phyloP scores from a whole-genome alignment of 148 eudicot genomes.

The Amaranthus hypochondriacus region DNA sequence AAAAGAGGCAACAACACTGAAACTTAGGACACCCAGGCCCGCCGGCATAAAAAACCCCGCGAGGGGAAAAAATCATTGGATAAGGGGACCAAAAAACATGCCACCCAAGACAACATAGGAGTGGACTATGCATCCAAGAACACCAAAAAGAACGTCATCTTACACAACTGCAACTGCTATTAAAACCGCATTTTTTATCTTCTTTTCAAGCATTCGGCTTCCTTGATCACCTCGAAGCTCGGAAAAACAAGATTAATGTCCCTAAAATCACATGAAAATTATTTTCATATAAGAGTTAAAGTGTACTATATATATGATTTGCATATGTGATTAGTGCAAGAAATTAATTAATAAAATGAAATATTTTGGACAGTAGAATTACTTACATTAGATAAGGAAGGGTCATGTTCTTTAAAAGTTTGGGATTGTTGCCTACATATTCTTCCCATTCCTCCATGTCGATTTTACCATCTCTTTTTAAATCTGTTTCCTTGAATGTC shows the following conservation, averaged over 20 bases:
- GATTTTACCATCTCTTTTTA: constrained; percentile 32
- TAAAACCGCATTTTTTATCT: not conserved
- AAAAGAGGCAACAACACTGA: too few relatives aligned
- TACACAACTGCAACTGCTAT: too few relatives aligned
- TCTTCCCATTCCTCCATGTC: constrained; percentile 41
- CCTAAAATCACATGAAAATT: constrained; percentile 18
- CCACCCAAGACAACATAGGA: too few relatives aligned
- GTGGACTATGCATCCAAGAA: too few relatives aligned
- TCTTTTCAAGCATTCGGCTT: constrained; percentile 14
- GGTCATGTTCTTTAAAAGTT: constrained; percentile 39
- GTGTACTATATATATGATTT: not conserved
- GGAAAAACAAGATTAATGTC: constrained; percentile 35
- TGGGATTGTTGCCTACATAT: constrained; percentile 30
- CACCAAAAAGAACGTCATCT: too few relatives aligned
- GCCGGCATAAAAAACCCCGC: too few relatives aligned
- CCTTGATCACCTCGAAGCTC: constrained; percentile 30
- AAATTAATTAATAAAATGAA: too few relatives aligned
- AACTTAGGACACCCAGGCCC: too few relatives aligned
- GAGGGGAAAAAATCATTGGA: too few relatives aligned
- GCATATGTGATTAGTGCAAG: not conserved
- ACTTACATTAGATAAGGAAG: constrained; percentile 35
- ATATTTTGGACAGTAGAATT: not conserved
- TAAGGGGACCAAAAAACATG: too few relatives aligned
- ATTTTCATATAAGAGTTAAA: not conserved
- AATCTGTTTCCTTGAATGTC: constrained; percentile 38